Conservation (phyloP, 2,329 filamentous ascomycete species). For the Elsinoe batatas region DNA sequence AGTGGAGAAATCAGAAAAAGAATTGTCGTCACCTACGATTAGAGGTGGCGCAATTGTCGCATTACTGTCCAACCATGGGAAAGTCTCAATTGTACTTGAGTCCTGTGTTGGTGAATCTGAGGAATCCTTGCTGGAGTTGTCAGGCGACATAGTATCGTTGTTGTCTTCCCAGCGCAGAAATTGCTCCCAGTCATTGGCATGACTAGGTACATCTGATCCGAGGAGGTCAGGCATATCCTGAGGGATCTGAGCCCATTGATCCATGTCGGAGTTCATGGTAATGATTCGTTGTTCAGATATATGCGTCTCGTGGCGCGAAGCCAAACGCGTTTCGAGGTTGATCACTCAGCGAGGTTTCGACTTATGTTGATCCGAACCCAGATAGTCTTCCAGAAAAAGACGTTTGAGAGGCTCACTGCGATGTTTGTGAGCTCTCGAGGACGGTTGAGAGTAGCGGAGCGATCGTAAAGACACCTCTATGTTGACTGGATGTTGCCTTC, state of each 20-base stretch:
- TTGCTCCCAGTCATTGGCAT: conserved; percentile 35
- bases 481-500: not conserved
- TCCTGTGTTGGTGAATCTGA: conserved; percentile 29
- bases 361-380: not conserved
- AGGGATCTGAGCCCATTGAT: not conserved
- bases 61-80: conserved; percentile 19
- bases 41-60: conserved; percentile 24
- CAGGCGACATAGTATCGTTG: conserved; percentile 25
- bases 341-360: not conserved
- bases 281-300: not conserved
- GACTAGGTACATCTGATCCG: conserved; percentile 12
- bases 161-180: conserved; percentile 39
- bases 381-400: not conserved
- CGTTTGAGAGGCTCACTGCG: not conserved
- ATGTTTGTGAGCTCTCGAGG: not conserved
- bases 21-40: conserved; percentile 25
- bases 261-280: not conserved
- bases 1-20: conserved; percentile 21
- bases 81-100: conserved; percentile 15
- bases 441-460: not conserved
- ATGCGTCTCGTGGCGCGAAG: conserved; percentile 5
- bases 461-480: not conserved
- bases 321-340: not conserved
- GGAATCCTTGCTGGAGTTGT: conserved; percentile 26
- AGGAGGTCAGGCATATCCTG: conserved; percentile 10